phyloP scores from a whole-genome alignment of 2,329 filamentous ascomycete species.

The Aspergillus fructus region DNA sequence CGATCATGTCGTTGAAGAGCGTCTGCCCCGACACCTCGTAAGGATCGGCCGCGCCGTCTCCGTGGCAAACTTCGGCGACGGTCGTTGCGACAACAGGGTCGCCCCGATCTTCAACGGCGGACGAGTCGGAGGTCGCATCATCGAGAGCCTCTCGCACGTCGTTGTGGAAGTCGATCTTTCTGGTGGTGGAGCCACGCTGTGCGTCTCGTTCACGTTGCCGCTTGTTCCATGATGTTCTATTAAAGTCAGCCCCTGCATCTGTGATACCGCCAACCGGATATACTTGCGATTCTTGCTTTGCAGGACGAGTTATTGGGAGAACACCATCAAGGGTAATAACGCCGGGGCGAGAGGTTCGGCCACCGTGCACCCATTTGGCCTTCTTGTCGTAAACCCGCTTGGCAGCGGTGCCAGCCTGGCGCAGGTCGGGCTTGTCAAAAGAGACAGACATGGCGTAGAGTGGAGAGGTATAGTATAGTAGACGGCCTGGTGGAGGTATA shows the following conservation, averaged over 20 bases:
- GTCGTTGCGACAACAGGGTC: conserved; percentile 47
- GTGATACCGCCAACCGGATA: neutral
- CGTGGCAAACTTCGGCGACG: conserved; percentile 45
- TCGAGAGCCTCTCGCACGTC: conserved; percentile 36
- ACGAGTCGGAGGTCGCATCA: conserved; percentile 28
- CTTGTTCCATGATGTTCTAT: conserved; percentile 10
- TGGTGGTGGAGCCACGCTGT: conserved; percentile 19
- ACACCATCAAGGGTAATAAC: neutral
- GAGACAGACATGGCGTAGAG: conserved; percentile 28
- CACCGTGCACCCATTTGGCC: conserved; percentile 41
- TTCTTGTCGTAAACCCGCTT: conserved; percentile 41
- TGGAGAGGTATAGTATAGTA: neutral
- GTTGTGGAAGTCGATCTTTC: conserved; percentile 27
- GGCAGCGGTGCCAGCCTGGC: conserved; percentile 52
- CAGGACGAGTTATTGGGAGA: conserved; percentile 19
- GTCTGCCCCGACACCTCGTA: conserved; percentile 58
- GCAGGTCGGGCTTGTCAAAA: conserved; percentile 53
- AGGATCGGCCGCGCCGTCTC: conserved; percentile 52
- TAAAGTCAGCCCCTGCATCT: neutral
- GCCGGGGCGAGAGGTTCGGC: conserved; percentile 19
- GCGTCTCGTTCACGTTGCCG: conserved; percentile 14
- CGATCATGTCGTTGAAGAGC: conserved; percentile 57
- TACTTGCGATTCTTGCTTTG: conserved; percentile 22
- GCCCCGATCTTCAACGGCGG: conserved; percentile 30
- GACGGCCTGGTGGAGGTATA: neutral